Evolutionary conservation across 2,329 filamentous ascomycete species (phyloP).

Genomic region (Talaromyces amestolkiae): DNA sequence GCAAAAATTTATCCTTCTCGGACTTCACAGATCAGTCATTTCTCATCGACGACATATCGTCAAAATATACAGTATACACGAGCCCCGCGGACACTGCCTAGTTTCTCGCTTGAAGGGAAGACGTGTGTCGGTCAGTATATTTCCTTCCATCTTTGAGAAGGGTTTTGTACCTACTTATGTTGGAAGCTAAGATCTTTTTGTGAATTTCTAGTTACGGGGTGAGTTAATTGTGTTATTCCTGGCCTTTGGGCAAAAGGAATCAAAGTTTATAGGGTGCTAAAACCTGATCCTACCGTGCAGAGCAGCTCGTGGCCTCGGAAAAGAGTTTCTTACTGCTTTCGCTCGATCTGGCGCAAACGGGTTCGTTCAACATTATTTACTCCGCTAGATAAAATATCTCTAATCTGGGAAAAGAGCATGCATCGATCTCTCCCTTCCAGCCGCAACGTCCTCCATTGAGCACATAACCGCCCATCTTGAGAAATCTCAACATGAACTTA

Average conservation of each 20-base stretch:
- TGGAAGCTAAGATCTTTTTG: background rate
- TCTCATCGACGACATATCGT: background rate
- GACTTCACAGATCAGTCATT: background rate
- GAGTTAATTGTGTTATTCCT: background rate
- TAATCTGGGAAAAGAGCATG: background rate
- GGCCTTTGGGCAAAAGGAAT: background rate
- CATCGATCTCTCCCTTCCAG: background rate
- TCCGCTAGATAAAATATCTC: too few species aligned
- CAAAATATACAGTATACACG: background rate
- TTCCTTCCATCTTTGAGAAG: background rate
- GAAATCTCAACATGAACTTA: background rate
- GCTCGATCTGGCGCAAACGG: conserved; percentile 13
- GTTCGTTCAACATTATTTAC: background rate
- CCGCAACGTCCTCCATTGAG: background rate
- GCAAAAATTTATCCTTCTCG: too few species aligned
- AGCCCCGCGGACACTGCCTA: conserved; percentile 21
- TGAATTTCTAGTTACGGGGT: background rate
- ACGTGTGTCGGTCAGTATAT: conserved; percentile 23
- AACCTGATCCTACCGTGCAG: background rate
- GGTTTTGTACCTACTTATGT: background rate
- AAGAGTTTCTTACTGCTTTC: conserved; percentile 18
- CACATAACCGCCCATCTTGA: background rate
- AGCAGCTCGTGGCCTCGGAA: conserved; percentile 16
- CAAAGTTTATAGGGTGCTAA: background rate
- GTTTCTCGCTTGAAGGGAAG: conserved; percentile 26